Conservation (phyloP, 2,329 filamentous ascomycete genomes). For the Ceratocystis eucalypticola region DNA sequence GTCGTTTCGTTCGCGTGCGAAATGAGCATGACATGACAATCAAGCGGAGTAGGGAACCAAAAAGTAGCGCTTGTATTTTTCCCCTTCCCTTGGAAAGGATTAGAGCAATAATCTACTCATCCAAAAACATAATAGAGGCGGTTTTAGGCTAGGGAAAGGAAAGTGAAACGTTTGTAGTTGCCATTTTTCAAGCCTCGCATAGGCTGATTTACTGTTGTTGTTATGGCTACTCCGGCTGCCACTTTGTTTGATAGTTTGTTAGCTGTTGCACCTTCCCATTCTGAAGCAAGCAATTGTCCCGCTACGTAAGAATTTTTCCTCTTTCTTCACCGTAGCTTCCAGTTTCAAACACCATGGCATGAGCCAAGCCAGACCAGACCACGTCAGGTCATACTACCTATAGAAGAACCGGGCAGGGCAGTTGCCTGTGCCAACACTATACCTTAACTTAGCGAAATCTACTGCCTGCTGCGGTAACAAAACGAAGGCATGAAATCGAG, state of each 20-base stretch:
- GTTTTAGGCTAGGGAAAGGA: not conserved
- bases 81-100: not conserved
- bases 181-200: not conserved
- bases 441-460: too few relatives aligned
- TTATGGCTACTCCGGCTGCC: not conserved
- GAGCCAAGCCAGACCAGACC: too few relatives aligned
- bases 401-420: not conserved
- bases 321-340: not conserved
- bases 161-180: not conserved
- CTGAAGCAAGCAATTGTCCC: not conserved
- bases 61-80: not conserved
- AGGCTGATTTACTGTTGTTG: not conserved
- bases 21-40: not conserved
- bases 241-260: not conserved
- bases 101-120: not conserved
- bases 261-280: slow-evolving; percentile 9
- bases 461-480: not conserved
- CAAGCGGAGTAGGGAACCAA: not conserved
- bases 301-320: not conserved
- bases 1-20: not conserved
- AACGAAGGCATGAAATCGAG: not conserved
- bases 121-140: not conserved
- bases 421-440: not conserved
- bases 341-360: not conserved
- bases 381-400: too few relatives aligned